These are phyloP conservation scores for Aspergillus haitiensis DNA, from an alignment of 495 filamentous ascomycete species.

Conservation along the genomic window DNA sequence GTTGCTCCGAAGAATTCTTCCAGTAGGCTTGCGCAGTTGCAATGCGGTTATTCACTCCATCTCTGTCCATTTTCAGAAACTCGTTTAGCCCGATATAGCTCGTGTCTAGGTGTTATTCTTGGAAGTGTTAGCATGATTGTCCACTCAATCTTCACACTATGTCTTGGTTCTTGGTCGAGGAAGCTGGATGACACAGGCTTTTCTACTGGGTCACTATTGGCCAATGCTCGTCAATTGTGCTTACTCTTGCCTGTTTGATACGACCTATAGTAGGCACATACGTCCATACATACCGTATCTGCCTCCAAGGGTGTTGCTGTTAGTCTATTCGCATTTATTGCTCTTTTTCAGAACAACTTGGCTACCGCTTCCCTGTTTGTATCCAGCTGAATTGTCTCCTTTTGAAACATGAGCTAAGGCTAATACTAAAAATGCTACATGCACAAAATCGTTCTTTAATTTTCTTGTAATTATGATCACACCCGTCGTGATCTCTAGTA, in stretches of 20 bases:
- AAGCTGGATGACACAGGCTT: slow-evolving; percentile 62
- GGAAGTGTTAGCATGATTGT: slow-evolving; percentile 76
- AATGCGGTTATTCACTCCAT: slow-evolving; percentile 80
- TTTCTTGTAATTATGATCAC: slow-evolving; percentile 73
- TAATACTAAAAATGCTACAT: slow-evolving; percentile 68
- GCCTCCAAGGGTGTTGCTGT: slow-evolving; percentile 65
- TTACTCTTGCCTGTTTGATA: slow-evolving; percentile 64
- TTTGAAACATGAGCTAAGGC: slow-evolving; percentile 65
- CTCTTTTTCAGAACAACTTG: slow-evolving; percentile 66
- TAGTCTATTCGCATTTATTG: slow-evolving; percentile 73
- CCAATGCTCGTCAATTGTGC: slow-evolving; percentile 63
- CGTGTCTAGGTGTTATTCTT: slow-evolving; percentile 52
- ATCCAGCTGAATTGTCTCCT: slow-evolving; percentile 65
- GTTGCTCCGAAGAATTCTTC: slow-evolving; percentile 54
- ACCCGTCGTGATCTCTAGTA: slow-evolving; percentile 62
- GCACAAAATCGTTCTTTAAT: slow-evolving; percentile 73
- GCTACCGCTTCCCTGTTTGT: slow-evolving; percentile 54
- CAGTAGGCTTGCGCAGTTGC: slow-evolving; percentile 67
- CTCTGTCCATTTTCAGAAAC: slow-evolving; percentile 62
- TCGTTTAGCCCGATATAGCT: slow-evolving; percentile 57
- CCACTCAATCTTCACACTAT: slow-evolving; percentile 70
- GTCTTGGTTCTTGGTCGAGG: slow-evolving; percentile 72
- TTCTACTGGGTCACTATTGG: slow-evolving; percentile 64
- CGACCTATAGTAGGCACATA: too few species aligned
- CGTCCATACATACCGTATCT: slow-evolving; percentile 44